Evolutionary conservation across 1,284 basidiomycete genomes (phyloP).

Genomic region (Ustilago trichophora): DNA sequence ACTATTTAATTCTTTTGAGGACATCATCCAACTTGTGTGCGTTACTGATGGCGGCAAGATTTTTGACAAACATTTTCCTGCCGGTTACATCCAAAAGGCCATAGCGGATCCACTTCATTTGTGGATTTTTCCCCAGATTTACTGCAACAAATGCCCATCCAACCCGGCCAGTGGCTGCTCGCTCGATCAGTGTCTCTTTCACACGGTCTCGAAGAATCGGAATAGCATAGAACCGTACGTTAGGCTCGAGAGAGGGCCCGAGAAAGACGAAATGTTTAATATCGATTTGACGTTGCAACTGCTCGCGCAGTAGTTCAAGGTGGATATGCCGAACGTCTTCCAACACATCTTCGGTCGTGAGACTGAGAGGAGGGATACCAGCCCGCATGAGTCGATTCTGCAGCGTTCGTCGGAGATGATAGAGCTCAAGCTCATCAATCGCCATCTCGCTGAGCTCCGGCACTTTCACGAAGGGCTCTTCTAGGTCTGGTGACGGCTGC

Average conservation of each 20-base stretch:
- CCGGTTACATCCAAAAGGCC: neutral
- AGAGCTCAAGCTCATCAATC: too few species aligned
- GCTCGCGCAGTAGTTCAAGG: neutral
- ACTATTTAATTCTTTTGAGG: too few species aligned
- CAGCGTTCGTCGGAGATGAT: too few species aligned
- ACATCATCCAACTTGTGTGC: neutral
- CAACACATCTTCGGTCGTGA: too few species aligned
- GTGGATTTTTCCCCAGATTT: too few species aligned
- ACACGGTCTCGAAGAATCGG: slow-evolving; percentile 8
- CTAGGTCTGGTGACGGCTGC: too few species aligned
- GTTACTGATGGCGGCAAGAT: neutral
- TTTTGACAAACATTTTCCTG: neutral
- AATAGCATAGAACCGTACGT: slow-evolving; percentile 3
- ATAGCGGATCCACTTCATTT: slow-evolving; percentile 13
- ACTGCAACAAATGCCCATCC: slow-evolving; percentile 17
- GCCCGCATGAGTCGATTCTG: too few species aligned
- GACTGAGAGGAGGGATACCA: too few species aligned
- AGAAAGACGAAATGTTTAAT: slow-evolving; percentile 1
- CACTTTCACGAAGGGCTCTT: too few species aligned
- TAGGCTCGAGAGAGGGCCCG: neutral
- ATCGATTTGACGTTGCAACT: slow-evolving; percentile 3
- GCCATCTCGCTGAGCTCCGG: too few species aligned
- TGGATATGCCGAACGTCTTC: neutral
- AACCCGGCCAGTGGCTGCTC: neutral
- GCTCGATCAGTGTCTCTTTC: neutral